phyloP scores from a whole-genome alignment of 768 basidiomycete genomes.

The Rhizopogon vinicolor region DNA sequence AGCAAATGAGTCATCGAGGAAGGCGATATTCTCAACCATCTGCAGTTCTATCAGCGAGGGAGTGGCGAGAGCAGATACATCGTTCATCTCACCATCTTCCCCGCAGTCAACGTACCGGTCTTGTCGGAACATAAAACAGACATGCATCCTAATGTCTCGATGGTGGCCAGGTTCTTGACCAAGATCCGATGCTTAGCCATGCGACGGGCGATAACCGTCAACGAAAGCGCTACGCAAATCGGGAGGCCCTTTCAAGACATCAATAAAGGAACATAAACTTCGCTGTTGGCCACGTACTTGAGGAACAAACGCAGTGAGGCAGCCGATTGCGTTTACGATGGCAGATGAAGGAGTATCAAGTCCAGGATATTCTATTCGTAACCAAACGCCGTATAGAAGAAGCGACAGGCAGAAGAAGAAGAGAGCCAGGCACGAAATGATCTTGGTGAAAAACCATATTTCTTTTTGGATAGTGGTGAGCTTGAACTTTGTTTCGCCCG shows the following conservation, averaged over 20 bases:
- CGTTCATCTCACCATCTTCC: constrained; percentile 28
- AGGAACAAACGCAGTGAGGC: constrained; percentile 39
- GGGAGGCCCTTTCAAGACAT: constrained; percentile 53
- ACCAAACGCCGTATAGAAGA: constrained; percentile 32
- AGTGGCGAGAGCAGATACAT: not conserved
- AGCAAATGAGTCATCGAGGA: constrained; percentile 17
- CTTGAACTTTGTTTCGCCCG: constrained; percentile 35
- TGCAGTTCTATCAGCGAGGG: constrained; percentile 3
- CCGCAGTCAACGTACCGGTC: constrained; percentile 53
- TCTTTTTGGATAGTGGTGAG: constrained; percentile 11
- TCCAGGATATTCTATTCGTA: constrained; percentile 14
- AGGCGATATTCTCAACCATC: constrained; percentile 28
- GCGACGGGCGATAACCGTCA: constrained; percentile 38
- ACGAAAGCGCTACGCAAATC: constrained; percentile 49
- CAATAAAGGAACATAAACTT: constrained; percentile 48
- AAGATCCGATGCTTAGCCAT: constrained; percentile 50
- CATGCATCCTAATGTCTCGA: constrained; percentile 64
- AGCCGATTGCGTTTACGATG: constrained; percentile 19
- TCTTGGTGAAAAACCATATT: constrained; percentile 43
- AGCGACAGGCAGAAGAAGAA: constrained; percentile 40
- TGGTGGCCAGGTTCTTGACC: constrained; percentile 54
- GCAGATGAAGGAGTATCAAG: constrained; percentile 41
- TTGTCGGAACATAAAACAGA: constrained; percentile 53
- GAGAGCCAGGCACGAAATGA: constrained; percentile 43
- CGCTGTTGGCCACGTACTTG: constrained; percentile 36